These are phyloP conservation scores for Dendrothele bispora DNA, from an alignment of 768 basidiomycete species.

Conservation along the genomic window DNA sequence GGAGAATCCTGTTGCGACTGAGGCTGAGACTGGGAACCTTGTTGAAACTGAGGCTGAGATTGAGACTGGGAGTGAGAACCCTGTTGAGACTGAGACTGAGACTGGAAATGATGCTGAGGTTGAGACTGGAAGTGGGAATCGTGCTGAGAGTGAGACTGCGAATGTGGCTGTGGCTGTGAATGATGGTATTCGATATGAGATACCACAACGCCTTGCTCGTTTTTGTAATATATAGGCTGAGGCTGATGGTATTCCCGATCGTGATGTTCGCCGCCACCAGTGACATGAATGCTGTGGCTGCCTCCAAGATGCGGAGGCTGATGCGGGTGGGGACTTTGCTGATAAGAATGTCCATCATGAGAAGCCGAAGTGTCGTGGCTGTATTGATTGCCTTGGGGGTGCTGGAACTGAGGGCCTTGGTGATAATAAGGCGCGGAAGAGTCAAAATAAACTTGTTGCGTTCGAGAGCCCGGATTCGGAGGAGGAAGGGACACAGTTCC, in stretches of 20 bases:
- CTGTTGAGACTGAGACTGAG: constrained; percentile 9
- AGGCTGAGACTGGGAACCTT: constrained; percentile 15
- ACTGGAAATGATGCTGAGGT: constrained; percentile 8
- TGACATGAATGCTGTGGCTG: too few relatives aligned
- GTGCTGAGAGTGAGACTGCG: not conserved
- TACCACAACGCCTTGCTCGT: too few relatives aligned
- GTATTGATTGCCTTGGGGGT: not conserved
- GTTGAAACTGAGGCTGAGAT: constrained; percentile 15
- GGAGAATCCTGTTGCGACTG: constrained; percentile 17
- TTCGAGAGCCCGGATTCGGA: not conserved
- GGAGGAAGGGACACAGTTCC: constrained; percentile 48
- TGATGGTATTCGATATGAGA: too few relatives aligned
- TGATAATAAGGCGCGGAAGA: not conserved
- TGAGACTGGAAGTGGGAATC: constrained; percentile 1
- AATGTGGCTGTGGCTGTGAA: constrained; percentile 6
- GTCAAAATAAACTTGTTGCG: not conserved
- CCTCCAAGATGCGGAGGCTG: too few relatives aligned
- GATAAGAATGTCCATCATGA: not conserved
- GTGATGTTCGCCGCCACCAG: too few relatives aligned
- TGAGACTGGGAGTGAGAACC: constrained; percentile 18
- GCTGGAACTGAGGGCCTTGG: not conserved
- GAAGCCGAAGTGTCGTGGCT: not conserved
- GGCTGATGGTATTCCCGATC: too few relatives aligned
- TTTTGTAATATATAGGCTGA: too few relatives aligned
- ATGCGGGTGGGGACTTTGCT: constrained; percentile 7